A percentile compares a stretch with the other conserved stretches of the same genome.
These are phyloP conservation scores for Xylaria scruposa DNA, from an alignment of 495 filamentous ascomycete species.

Conservation along the genomic window DNA sequence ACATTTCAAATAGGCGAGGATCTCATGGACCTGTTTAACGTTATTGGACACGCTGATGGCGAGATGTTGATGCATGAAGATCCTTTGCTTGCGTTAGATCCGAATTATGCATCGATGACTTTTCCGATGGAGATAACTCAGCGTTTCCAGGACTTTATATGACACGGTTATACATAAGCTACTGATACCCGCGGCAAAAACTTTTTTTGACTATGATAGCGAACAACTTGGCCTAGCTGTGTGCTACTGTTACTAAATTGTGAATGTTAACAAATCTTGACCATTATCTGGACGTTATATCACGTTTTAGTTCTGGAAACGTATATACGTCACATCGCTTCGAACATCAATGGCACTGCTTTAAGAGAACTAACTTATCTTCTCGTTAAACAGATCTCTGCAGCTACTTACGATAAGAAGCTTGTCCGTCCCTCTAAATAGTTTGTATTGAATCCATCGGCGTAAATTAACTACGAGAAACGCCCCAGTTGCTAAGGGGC, in stretches of 20 bases:
- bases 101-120: constrained; percentile 3
- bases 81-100: not conserved
- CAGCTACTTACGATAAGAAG: no score
- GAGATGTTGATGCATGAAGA: constrained; percentile 8
- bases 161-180: not conserved
- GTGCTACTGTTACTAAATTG: not conserved
- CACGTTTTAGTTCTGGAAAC: no score
- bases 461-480: no score
- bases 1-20: constrained; percentile 27
- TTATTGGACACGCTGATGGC: constrained; percentile 20
- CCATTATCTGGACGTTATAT: not conserved
- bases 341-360: no score
- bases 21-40: constrained; percentile 26
- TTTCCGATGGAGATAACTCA: constrained; percentile 20
- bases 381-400: no score
- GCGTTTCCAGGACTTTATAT: constrained; percentile 25
- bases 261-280: not conserved
- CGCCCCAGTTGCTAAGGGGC: no score
- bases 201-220: not conserved
- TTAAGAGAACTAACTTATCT: no score
- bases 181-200: not conserved
- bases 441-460: no score
- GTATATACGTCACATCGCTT: no score
- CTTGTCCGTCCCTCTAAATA: no score
- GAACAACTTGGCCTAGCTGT: not conserved